A percentile compares a stretch with the other conserved stretches of the same genome.
Evolutionary conservation across 495 filamentous ascomycete species (phyloP).

Genomic region (Penicillium waksmanii): DNA sequence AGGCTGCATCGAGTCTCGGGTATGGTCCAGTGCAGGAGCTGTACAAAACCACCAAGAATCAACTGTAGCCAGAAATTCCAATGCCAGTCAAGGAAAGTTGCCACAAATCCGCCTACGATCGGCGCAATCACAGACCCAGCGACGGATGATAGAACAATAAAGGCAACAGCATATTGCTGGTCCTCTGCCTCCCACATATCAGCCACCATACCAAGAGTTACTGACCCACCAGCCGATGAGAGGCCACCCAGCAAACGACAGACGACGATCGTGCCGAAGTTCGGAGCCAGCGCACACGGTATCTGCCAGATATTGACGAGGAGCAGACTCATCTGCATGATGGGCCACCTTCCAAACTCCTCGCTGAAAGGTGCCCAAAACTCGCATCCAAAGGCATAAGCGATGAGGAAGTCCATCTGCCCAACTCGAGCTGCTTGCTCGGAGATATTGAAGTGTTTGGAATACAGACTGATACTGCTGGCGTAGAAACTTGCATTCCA

Average conservation of each 20-base stretch:
- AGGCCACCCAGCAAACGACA: constrained; percentile 71
- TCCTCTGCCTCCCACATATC: constrained; percentile 76
- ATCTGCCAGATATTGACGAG: constrained; percentile 79
- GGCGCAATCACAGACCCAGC: constrained; percentile 76
- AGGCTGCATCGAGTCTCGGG: constrained; percentile 71
- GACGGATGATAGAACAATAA: constrained; percentile 79
- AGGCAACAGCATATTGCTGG: constrained; percentile 69
- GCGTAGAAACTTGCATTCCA: constrained; percentile 79
- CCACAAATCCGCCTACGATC: constrained; percentile 77
- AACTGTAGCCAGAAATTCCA: constrained; percentile 86
- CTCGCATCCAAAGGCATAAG: constrained; percentile 81
- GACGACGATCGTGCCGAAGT: constrained; percentile 67
- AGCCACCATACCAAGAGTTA: constrained; percentile 84
- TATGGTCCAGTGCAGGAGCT: constrained; percentile 66
- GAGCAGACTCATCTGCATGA: constrained; percentile 69
- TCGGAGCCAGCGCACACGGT: constrained; percentile 71
- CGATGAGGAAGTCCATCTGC: constrained; percentile 71
- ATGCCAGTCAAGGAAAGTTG: constrained; percentile 64
- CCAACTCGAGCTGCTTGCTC: constrained; percentile 67
- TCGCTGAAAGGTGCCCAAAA: constrained; percentile 85
- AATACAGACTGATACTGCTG: constrained; percentile 65
- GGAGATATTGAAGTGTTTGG: constrained; percentile 64
- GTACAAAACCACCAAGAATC: constrained; percentile 70
- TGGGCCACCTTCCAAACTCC: constrained; percentile 73
- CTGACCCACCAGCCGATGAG: constrained; percentile 76